phyloP scores from a whole-genome alignment of 208 protist species.

The Leishmania aethiopica region DNA sequence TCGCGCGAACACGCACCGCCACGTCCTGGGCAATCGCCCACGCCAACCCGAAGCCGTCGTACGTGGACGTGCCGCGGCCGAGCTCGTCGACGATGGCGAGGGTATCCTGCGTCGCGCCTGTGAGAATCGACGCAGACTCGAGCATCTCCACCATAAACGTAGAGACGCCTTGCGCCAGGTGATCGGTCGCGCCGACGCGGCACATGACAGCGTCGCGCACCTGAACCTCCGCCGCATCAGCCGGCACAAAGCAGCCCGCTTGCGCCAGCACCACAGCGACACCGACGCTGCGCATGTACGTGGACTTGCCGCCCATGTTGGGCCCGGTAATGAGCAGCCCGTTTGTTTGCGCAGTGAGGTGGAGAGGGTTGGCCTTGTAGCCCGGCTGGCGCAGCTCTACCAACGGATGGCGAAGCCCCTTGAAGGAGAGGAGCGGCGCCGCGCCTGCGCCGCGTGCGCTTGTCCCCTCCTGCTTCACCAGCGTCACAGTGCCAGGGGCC shows the following conservation, averaged over 20 bases:
- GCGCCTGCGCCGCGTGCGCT: neutral
- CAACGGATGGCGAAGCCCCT: slow-evolving; percentile 85
- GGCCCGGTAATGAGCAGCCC: slow-evolving; percentile 91
- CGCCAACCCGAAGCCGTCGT: slow-evolving; percentile 99
- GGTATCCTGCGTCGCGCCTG: slow-evolving; percentile 92
- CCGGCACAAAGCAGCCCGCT: slow-evolving; percentile 99
- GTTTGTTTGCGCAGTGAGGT: slow-evolving; percentile 80
- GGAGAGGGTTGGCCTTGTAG: slow-evolving; percentile 81
- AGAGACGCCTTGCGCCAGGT: slow-evolving; percentile 93
- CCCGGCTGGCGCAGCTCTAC: slow-evolving; percentile 84
- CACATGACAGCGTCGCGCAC: slow-evolving; percentile 96
- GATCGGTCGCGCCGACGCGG: slow-evolving; percentile 99
- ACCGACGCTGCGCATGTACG: slow-evolving; percentile 97
- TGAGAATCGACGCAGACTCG: slow-evolving; percentile 97
- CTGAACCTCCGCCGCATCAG: slow-evolving; percentile 76
- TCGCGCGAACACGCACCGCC: slow-evolving; percentile 70
- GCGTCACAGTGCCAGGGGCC: slow-evolving; percentile 1
- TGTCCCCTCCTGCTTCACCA: slow-evolving; percentile 14
- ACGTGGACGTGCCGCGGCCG: slow-evolving; percentile 98
- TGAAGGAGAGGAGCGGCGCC: slow-evolving; percentile 55
- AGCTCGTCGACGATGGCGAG: slow-evolving; percentile 99
- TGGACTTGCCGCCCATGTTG: slow-evolving; percentile 99
- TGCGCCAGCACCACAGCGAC: slow-evolving; percentile 98
- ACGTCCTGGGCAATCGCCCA: slow-evolving; percentile 98
- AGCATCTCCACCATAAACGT: slow-evolving; percentile 99